Evolutionary conservation across 2,329 filamentous ascomycete genomes (phyloP), one percentile per base, ranked within the genome.

Genomic region (Stachybotrys chartarum): DNA sequence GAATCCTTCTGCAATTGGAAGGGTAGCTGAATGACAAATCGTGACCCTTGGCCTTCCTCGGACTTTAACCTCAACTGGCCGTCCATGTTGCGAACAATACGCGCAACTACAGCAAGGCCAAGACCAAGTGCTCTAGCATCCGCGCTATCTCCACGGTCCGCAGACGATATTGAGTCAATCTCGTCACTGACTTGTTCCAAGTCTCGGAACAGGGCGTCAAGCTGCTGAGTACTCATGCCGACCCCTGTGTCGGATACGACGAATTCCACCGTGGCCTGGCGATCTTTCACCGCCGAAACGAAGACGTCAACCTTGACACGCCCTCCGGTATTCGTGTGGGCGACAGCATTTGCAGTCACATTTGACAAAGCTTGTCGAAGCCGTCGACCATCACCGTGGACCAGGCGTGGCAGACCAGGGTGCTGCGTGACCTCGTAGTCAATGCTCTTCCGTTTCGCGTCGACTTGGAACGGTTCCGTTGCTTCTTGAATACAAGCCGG

Each of bases 71-170:
- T 84, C 32, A 96, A 71, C 64, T 96, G 91, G 0, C 91, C 92
- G 56, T 93, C 87, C 89, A 96, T 94, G 64, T 91, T 96, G n/a
- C 86, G 83, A 35, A 96, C 79, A 42, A 91, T 90, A 44, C 91
- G 83, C 16, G 90, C 88, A n/a, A 96, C 91, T 12, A 95, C 79
- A 0, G 91, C 91, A n/a, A 96, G 78, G 0, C 91, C 92, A 10
- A 96, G 79, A 0, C 92, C 92, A 1, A 96, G 71, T 0, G 84
- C 85, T 51, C 74, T 71, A 17, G 68, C 58, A 18, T 73, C 61
- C 46, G 57, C 58, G 14, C 67, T 55, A 53, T 69, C 64, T 3
- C 68, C 64, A 17, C 66, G n/a, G 50, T 66, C 62, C 0, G 39
- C 54, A 32, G 46, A 50, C 17, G 56, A 53, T 42, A 42, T 63